Evolutionary conservation across 2,329 filamentous ascomycete species (phyloP).

Genomic region (Colletotrichum limetticola): DNA sequence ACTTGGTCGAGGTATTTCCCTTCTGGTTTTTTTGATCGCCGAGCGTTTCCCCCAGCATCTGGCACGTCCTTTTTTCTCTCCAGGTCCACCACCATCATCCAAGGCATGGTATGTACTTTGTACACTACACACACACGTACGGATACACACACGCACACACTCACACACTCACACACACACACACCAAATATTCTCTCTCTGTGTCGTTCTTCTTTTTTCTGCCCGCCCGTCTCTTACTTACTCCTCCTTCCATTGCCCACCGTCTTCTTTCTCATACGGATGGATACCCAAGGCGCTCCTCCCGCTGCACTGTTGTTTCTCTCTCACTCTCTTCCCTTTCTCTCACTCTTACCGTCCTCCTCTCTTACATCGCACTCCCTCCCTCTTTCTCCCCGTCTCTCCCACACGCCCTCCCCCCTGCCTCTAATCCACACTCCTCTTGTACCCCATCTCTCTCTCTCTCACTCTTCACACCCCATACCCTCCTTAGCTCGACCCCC

Average conservation of each 20-base stretch:
- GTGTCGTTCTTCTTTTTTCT: neutral
- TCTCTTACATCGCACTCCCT: conserved; percentile 1
- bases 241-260: neutral
- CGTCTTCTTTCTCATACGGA: neutral
- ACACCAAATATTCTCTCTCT: neutral
- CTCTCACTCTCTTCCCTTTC: conserved; percentile 11
- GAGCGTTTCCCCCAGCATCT: conserved; percentile 19
- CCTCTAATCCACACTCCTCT: neutral
- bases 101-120: neutral
- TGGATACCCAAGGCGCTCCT: neutral
- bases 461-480: neutral
- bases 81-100: no score
- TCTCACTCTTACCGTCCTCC: neutral
- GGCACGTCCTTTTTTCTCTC: neutral
- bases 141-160: neutral
- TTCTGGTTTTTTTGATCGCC: conserved; percentile 15
- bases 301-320: neutral
- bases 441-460: neutral
- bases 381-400: neutral
- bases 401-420: neutral
- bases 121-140: neutral
- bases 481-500: neutral
- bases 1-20: neutral
- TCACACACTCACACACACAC: neutral
- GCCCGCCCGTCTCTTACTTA: neutral